Percentiles rank a stretch among this genome's conserved stretches.
Conservation (phyloP, 2,329 filamentous ascomycete genomes). For the Cylindrodendrum hubeiense region DNA sequence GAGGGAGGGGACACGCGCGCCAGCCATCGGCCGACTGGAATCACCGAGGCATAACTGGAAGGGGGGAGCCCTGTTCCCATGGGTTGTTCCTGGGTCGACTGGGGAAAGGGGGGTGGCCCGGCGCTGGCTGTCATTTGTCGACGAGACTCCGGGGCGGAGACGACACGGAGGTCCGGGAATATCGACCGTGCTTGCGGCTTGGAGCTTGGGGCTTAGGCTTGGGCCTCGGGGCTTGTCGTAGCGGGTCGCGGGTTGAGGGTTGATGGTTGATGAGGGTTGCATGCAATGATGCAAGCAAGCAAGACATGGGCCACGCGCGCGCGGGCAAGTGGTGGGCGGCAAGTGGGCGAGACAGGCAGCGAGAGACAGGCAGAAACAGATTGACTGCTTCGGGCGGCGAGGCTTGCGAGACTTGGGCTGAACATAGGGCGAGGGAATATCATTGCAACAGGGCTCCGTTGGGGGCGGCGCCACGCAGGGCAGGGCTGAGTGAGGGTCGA, state of each 20-base stretch:
- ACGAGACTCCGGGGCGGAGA: constrained; percentile 2
- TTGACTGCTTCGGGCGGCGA: constrained; percentile 2
- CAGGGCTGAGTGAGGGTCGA: not conserved
- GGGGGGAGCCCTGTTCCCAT: not conserved
- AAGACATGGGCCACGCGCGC: constrained; percentile 5
- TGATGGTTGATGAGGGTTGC: not conserved
- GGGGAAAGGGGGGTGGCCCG: constrained; percentile 12
- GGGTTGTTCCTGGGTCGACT: constrained; percentile 4
- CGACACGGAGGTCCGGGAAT: constrained; percentile 15
- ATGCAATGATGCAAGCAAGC: not conserved
- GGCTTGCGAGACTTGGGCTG: constrained; percentile 10
- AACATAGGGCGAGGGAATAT: not conserved
- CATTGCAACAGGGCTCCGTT: constrained; percentile 7
- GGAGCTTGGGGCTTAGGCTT: not conserved
- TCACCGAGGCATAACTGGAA: constrained; percentile 19
- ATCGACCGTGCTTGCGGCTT: constrained; percentile 13
- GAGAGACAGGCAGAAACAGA: not conserved
- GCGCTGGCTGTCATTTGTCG: not conserved
- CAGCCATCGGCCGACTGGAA: constrained; percentile 38
- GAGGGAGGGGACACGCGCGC: constrained; percentile 6
- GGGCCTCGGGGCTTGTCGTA: not conserved
- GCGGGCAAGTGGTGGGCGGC: not conserved
- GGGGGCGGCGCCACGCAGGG: constrained; percentile 32
- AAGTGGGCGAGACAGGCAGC: constrained; percentile 14
- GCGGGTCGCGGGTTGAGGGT: not conserved